Evolutionary conservation across 169 alveolate species (phyloP).

Genomic region (Babesia microti): DNA sequence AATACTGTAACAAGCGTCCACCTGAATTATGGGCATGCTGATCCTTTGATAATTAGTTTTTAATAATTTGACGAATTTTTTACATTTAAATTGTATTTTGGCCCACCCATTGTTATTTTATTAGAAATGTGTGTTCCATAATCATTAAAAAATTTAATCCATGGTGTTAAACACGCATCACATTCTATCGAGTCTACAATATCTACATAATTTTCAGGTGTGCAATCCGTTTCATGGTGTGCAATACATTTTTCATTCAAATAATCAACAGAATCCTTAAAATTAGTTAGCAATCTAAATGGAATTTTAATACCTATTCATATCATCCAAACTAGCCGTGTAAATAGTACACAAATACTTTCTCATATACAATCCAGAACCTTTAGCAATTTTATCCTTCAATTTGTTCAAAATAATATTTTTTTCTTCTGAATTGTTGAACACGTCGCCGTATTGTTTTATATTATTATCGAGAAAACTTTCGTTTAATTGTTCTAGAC

Average conservation of each 20-base stretch:
- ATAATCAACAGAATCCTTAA: background rate
- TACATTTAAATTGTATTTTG: no score
- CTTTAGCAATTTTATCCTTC: slow-evolving; percentile 3
- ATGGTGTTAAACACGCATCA: slow-evolving; percentile 17
- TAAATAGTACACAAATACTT: slow-evolving; percentile 37
- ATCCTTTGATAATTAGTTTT: background rate
- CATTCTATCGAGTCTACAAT: slow-evolving; percentile 19
- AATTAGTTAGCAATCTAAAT: background rate
- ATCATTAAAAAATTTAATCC: slow-evolving; percentile 38
- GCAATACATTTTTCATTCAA: no score
- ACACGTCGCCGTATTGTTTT: background rate
- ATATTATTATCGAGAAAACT: background rate
- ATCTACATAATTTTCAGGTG: slow-evolving; percentile 3
- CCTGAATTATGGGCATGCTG: slow-evolving; percentile 5
- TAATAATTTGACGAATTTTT: no score
- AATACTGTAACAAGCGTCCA: slow-evolving; percentile 22
- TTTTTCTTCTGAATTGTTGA: background rate
- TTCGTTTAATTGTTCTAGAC: slow-evolving; percentile 5
- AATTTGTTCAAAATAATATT: slow-evolving; percentile 11
- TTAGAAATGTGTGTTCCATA: slow-evolving; percentile 27
- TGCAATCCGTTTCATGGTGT: slow-evolving; percentile 15
- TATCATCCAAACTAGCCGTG: slow-evolving; percentile 17
- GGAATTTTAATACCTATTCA: slow-evolving; percentile 3
- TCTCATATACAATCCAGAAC: slow-evolving; percentile 11
- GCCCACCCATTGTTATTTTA: slow-evolving; percentile 38